Evolutionary conservation across 2,329 filamentous ascomycete species (phyloP), one percentile per base, ranked within the genome.

Genomic region (Pezicula rhizophila): DNA sequence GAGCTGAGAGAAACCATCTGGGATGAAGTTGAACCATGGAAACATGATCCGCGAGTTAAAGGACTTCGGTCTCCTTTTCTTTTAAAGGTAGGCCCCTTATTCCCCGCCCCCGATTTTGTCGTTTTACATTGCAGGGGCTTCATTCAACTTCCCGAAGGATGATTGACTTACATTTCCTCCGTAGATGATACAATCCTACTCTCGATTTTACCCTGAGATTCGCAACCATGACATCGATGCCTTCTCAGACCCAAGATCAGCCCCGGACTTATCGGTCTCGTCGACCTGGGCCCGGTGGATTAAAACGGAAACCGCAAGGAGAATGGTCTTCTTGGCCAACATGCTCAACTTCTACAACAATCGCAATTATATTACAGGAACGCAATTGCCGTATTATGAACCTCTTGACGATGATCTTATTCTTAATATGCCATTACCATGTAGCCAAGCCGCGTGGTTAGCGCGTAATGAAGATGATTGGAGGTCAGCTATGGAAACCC

Each of bases 281-380:
- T 33, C 42, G 42, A 44, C 10, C n/a, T 44, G 42, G 42, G 42
- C 42, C 14, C 42, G 42, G 6, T 44, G 42, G 42, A 20, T 5
- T 14, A 44, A 15, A 14, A 44, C 42, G 23, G 57, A 60, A 39
- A 60, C 57, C 2, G 51, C 54, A 14, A 53, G 58, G 8, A 52
- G 57, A 23, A 58, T 52, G 4, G 50, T 60, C 28, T 60, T 60
- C 28, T 49, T 60, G 20, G 50, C 53, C 38, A 59, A 60, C 18
- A 52, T 58, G 4, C 23, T 59, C 35, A 52, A 59, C 38, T 59
- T 58, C 45, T 40, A 56, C 39, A 49, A 46, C 34, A 53, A 55
- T 46, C 46, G 45, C 31, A 46, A 58, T 41, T 49, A 38, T 23
- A 25, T 49, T 18, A 53, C 39, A 12, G 49, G 52, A 11, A 33